phyloP scores from a whole-genome alignment of 2,329 filamentous ascomycete species.

The Dothistroma septosporum region DNA sequence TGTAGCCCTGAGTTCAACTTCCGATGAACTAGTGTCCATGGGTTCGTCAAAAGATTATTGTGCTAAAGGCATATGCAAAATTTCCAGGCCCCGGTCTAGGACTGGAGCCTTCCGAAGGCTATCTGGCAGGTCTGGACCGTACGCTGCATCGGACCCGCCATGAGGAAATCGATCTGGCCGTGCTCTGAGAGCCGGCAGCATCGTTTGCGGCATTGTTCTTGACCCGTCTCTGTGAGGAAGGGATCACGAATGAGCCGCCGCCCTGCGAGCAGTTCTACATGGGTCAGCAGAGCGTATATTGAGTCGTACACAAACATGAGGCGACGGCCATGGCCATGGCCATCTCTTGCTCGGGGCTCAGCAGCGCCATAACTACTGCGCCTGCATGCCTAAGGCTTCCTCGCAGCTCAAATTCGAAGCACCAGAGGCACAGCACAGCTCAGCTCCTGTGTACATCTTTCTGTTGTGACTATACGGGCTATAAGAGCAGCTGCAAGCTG shows the following conservation, averaged over 20 bases:
- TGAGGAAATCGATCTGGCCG: conserved; percentile 27
- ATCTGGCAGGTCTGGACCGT: conserved; percentile 24
- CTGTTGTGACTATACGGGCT: too few relatives aligned
- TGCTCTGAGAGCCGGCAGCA: conserved; percentile 17
- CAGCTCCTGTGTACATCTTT: too few relatives aligned
- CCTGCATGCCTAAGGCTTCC: too few relatives aligned
- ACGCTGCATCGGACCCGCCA: conserved; percentile 23
- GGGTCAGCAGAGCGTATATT: too few relatives aligned
- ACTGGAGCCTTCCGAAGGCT: conserved; percentile 42
- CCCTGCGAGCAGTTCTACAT: conserved; percentile 38
- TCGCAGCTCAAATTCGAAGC: too few relatives aligned
- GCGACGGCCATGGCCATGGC: too few relatives aligned
- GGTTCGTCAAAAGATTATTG: conserved; percentile 20
- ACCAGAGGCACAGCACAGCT: too few relatives aligned
- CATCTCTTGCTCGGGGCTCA: too few relatives aligned
- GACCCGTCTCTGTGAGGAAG: conserved; percentile 21
- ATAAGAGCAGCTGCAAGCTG: too few relatives aligned
- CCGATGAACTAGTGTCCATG: conserved; percentile 20
- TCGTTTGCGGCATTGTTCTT: conserved; percentile 12
- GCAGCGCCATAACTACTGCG: too few relatives aligned
- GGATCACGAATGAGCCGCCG: conserved; percentile 57
- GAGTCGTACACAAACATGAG: too few relatives aligned
- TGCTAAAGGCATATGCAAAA: conserved; percentile 19
- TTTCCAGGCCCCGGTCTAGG: conserved; percentile 8
- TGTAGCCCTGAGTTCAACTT: conserved; percentile 4